phyloP scores from a whole-genome alignment of 1,284 basidiomycete genomes.

The Ustilago xerochloae region DNA sequence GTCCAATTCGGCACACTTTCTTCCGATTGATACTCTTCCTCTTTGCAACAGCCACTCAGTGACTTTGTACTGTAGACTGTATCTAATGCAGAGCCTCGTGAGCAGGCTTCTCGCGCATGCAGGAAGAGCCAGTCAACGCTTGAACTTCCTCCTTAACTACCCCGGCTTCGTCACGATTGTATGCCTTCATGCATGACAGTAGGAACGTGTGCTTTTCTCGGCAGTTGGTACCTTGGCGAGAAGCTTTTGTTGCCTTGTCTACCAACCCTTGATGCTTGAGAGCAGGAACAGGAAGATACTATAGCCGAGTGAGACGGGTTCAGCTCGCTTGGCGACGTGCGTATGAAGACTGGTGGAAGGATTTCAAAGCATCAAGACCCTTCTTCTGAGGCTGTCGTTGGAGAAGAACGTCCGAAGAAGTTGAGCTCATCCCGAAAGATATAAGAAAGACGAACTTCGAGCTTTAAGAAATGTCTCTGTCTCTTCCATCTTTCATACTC shows the following conservation, averaged over 20 bases:
- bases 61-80: too few relatives aligned
- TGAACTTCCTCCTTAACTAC: not conserved
- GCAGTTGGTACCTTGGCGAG: not conserved
- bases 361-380: too few relatives aligned
- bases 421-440: not conserved
- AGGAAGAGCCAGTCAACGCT: not conserved
- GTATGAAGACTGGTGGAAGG: too few relatives aligned
- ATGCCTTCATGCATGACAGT: conserved; percentile 21
- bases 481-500: not conserved
- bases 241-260: not conserved
- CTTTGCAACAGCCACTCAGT: too few relatives aligned
- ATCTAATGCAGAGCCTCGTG: conserved; percentile 5
- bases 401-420: not conserved
- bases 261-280: not conserved
- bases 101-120: not conserved
- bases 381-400: not conserved
- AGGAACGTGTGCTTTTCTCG: conserved; percentile 22
- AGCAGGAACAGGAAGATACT: conserved; percentile 7
- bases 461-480: not conserved
- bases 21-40: not conserved
- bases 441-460: not conserved
- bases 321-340: too few relatives aligned
- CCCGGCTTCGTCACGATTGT: not conserved
- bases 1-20: conserved; percentile 15
- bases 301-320: conserved; percentile 6